Conservation (phyloP, 208 protist species). For the Acanthamoeba castellanii region DNA sequence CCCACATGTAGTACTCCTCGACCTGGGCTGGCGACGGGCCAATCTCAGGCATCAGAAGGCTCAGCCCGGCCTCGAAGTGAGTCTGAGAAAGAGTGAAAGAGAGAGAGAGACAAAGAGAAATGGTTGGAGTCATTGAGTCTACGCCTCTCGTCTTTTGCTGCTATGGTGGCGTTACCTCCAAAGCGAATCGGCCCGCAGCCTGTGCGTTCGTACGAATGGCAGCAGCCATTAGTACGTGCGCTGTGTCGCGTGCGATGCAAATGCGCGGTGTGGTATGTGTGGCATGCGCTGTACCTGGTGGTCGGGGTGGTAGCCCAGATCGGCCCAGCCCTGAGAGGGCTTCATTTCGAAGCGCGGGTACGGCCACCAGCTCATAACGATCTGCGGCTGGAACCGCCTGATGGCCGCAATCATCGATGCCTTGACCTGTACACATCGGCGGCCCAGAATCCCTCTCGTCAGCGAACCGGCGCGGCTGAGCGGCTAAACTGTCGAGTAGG, state of each 20-base stretch:
- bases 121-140: neutral
- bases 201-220: neutral
- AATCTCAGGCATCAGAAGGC: slow-evolving; percentile 40
- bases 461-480: neutral
- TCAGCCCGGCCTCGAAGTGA: neutral
- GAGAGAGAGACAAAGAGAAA: neutral
- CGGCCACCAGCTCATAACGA: slow-evolving; percentile 64
- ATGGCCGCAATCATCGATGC: slow-evolving; percentile 26
- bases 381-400: slow-evolving; percentile 11
- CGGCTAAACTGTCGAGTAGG: neutral
- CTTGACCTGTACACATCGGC: neutral
- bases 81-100: too few species aligned
- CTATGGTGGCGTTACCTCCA: neutral
- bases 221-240: neutral
- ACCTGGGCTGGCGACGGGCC: neutral
- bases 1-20: slow-evolving; percentile 69
- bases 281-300: neutral
- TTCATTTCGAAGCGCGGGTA: slow-evolving; percentile 55
- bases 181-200: slow-evolving; percentile 16
- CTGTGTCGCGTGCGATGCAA: neutral
- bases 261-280: too few species aligned
- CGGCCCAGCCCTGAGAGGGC: slow-evolving; percentile 25
- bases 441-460: neutral
- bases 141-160: too few species aligned
- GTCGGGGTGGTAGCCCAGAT: slow-evolving; percentile 63